A percentile compares a stretch with the other conserved stretches of the same genome.
phyloP scores from a whole-genome alignment of 345 rosid species.

The Eucalyptus virginea region DNA sequence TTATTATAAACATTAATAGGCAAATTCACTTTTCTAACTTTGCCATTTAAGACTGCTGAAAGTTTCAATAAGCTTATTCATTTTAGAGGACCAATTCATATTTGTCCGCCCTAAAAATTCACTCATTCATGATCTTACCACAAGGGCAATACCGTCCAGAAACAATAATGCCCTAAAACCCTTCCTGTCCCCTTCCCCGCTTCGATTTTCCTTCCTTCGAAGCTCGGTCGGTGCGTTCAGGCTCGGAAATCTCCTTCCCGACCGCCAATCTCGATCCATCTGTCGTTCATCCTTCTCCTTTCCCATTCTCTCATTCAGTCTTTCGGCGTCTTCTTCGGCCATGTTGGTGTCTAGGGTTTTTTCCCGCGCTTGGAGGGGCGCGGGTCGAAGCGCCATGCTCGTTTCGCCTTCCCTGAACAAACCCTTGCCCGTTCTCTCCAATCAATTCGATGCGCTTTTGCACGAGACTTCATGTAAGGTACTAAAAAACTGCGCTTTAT shows the following conservation, averaged over 20 bases:
- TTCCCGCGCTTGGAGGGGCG: constrained; percentile 40
- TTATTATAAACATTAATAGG: neutral
- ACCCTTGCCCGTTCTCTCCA: constrained; percentile 15
- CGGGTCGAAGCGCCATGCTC: constrained; percentile 31
- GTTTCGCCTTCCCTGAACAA: constrained; percentile 19
- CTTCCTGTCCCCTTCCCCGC: neutral
- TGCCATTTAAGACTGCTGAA: neutral
- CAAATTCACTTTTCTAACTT: neutral
- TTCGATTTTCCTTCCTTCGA: neutral
- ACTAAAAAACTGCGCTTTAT: neutral
- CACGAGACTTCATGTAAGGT: constrained; percentile 29
- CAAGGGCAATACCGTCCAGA: neutral
- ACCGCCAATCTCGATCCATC: neutral
- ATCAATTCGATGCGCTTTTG: constrained; percentile 25
- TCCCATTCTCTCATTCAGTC: neutral
- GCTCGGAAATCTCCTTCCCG: neutral
- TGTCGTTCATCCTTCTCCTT: neutral
- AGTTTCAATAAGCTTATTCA: neutral
- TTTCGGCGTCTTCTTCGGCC: neutral
- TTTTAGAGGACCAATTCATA: neutral
- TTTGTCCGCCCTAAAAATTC: neutral
- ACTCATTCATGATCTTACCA: fast-evolving
- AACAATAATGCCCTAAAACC: neutral
- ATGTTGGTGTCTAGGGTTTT: constrained; percentile 52
- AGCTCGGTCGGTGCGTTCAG: neutral